phyloP scores from a whole-genome alignment of 306 rosid genomes.

The Medicago arabica region DNA sequence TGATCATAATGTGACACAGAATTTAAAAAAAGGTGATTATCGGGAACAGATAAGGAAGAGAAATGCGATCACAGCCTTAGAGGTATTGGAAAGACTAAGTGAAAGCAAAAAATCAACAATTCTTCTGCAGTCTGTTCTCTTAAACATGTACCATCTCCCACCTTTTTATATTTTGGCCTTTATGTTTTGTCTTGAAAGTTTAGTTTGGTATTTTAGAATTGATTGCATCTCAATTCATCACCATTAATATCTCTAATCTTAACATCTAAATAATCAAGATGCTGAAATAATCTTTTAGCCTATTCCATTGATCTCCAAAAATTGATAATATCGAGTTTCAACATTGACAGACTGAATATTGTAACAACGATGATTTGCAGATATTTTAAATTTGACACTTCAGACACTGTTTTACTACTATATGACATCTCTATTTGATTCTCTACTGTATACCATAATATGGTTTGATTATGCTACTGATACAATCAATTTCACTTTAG shows the following conservation, averaged over 20 bases:
- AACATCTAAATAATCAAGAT: neutral
- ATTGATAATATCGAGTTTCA: slow-evolving; percentile 1
- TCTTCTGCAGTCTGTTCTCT: slow-evolving; percentile 70
- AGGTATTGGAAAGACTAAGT: slow-evolving; percentile 68
- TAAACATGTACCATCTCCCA: slow-evolving; percentile 63
- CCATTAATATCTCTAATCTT: slow-evolving; percentile 13
- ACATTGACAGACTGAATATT: slow-evolving; percentile 8
- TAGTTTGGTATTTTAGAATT: slow-evolving; percentile 24
- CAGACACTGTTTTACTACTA: neutral
- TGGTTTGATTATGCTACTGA: slow-evolving; percentile 22
- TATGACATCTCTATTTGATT: slow-evolving; percentile 13
- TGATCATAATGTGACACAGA: slow-evolving; percentile 48
- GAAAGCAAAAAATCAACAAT: slow-evolving; percentile 66
- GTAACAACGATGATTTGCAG: neutral
- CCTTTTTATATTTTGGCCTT: slow-evolving; percentile 27
- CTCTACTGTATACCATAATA: neutral
- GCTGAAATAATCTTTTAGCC: slow-evolving; percentile 32
- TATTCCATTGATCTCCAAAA: neutral
- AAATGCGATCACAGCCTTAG: slow-evolving; percentile 65
- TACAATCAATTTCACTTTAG: slow-evolving; percentile 3
- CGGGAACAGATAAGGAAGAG: slow-evolving; percentile 55
- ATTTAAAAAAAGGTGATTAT: slow-evolving; percentile 44
- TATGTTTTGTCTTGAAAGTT: slow-evolving; percentile 23
- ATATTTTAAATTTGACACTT: slow-evolving; percentile 9
- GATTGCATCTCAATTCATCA: slow-evolving; percentile 26